phyloP scores from a whole-genome alignment of 2,329 filamentous ascomycete genomes.

The Xylaria sp. region DNA sequence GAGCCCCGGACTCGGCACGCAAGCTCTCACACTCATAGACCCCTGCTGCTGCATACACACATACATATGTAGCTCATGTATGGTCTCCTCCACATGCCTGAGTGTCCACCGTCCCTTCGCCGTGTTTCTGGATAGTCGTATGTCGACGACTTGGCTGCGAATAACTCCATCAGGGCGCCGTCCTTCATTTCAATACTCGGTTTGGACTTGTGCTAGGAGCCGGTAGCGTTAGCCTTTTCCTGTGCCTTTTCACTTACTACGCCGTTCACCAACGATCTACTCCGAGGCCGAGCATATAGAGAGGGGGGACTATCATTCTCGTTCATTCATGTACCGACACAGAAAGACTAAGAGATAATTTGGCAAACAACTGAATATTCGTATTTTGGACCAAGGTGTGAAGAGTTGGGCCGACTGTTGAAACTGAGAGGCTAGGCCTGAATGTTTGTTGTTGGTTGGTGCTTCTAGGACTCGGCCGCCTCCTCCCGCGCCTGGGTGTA shows the following conservation, averaged over 20 bases:
- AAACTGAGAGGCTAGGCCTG: constrained; percentile 42
- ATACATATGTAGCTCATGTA: constrained; percentile 54
- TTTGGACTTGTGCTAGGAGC: constrained; percentile 38
- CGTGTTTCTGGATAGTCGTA: constrained; percentile 50
- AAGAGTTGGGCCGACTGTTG: constrained; percentile 37
- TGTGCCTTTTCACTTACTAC: constrained; percentile 45
- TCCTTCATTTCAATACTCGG: constrained; percentile 42
- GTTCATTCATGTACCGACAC: constrained; percentile 41
- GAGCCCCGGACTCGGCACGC: constrained; percentile 48
- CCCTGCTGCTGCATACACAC: constrained; percentile 55
- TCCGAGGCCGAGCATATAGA: constrained; percentile 44
- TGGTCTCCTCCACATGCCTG: constrained; percentile 51
- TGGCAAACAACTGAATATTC: constrained; percentile 27
- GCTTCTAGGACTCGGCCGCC: constrained; percentile 45
- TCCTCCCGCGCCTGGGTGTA: constrained; percentile 46
- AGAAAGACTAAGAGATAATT: constrained; percentile 36
- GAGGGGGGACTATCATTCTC: constrained; percentile 40
- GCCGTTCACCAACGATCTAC: constrained; percentile 41
- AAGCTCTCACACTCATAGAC: constrained; percentile 44
- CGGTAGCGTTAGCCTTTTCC: constrained; percentile 41
- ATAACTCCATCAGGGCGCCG: constrained; percentile 47
- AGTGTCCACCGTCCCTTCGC: constrained; percentile 47
- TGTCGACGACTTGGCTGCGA: constrained; percentile 48
- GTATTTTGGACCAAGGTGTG: constrained; percentile 37
- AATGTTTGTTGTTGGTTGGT: constrained; percentile 47